Conservation (phyloP, 169 alveolate genomes). For the Eimeria falciformis region DNA sequence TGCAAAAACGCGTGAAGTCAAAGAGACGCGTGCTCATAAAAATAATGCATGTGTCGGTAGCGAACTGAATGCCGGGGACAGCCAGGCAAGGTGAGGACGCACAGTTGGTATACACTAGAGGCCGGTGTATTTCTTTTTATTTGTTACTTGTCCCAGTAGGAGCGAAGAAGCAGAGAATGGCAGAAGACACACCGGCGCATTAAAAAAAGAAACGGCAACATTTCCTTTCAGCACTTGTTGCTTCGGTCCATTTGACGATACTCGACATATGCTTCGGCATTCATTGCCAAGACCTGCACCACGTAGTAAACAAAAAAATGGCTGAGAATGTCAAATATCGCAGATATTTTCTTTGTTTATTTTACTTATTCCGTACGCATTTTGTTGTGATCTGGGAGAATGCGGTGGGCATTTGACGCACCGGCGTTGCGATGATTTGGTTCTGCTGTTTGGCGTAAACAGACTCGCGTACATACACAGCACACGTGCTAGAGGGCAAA, state of each 20-base stretch:
- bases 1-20: too few species aligned
- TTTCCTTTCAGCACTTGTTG: not conserved
- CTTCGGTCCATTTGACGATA: constrained; percentile 48
- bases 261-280: constrained; percentile 51
- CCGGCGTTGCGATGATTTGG: constrained; percentile 30
- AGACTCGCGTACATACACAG: constrained; percentile 62
- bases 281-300: constrained; percentile 53
- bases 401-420: not conserved
- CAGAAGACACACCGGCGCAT: too few species aligned
- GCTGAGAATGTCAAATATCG: too few species aligned
- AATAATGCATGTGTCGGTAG: too few species aligned
- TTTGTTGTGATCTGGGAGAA: not conserved
- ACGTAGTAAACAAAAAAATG: not conserved
- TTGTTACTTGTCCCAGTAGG: too few species aligned
- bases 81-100: not conserved
- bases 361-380: too few species aligned
- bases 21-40: too few species aligned
- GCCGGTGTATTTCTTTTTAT: too few species aligned
- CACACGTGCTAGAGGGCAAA: constrained; percentile 75
- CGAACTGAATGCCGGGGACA: not conserved
- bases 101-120: not conserved
- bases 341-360: too few species aligned
- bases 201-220: too few species aligned
- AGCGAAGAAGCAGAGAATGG: too few species aligned
- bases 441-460: constrained; percentile 40